Evolutionary conservation across 495 filamentous ascomycete genomes (phyloP).

Genomic region (Baudoinia panamericana): DNA sequence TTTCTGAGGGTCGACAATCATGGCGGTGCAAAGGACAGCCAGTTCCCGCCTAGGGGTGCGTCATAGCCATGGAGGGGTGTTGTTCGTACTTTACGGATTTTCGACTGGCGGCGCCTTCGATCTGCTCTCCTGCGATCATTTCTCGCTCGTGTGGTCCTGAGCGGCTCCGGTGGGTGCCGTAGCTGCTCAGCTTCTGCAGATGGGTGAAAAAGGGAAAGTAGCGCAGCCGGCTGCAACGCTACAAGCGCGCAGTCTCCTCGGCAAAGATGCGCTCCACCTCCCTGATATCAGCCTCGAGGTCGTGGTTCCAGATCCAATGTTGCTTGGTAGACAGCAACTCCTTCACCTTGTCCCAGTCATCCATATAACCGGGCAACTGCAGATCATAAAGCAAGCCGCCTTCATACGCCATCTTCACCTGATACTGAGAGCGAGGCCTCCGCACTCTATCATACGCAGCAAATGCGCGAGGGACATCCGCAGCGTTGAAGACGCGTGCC

Average conservation of each 20-base stretch:
- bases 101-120: neutral
- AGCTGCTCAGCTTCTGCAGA: no score
- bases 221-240: no score
- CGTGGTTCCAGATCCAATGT: slow-evolving; percentile 51
- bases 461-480: slow-evolving; percentile 41
- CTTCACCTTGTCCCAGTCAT: slow-evolving; percentile 26
- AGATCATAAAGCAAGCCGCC: slow-evolving; percentile 27
- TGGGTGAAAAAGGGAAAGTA: no score
- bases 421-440: slow-evolving; percentile 30
- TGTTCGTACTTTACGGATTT: neutral
- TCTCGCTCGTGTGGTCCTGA: no score
- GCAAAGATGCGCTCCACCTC: slow-evolving; percentile 19
- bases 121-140: no score
- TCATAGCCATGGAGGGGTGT: slow-evolving; percentile 7
- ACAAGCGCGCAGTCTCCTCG: slow-evolving; percentile 6
- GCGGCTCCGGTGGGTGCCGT: no score
- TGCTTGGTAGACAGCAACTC: slow-evolving; percentile 36
- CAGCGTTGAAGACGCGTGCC: slow-evolving; percentile 27
- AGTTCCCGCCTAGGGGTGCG: slow-evolving; percentile 27
- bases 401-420: slow-evolving; percentile 23
- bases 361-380: slow-evolving; percentile 19
- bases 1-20: slow-evolving; percentile 32
- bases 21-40: slow-evolving; percentile 23
- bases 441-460: slow-evolving; percentile 48
- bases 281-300: slow-evolving; percentile 22